phyloP scores from a whole-genome alignment of 1,284 basidiomycete species.

The Ganoderma lucidum region DNA sequence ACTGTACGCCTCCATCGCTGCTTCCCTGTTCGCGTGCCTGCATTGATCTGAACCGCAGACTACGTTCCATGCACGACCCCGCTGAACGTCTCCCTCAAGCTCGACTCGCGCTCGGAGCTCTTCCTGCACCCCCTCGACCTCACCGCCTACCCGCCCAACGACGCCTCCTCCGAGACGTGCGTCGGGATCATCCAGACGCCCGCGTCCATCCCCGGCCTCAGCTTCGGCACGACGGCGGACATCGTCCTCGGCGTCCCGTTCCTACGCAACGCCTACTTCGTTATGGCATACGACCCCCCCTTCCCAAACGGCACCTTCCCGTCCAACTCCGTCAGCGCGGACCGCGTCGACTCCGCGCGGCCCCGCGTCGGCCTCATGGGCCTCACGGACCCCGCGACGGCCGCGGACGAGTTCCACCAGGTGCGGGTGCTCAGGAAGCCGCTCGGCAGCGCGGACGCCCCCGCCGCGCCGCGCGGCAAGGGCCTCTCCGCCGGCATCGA shows the following conservation, averaged over 20 bases:
- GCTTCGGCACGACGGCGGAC: constrained; percentile 51
- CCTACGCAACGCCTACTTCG: constrained; percentile 75
- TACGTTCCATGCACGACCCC: constrained; percentile 75
- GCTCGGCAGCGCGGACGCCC: constrained; percentile 38
- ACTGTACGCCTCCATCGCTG: constrained; percentile 55
- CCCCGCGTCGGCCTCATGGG: constrained; percentile 65
- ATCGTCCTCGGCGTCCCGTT: constrained; percentile 81
- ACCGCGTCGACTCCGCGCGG: constrained; percentile 36
- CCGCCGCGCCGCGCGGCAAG: constrained; percentile 36
- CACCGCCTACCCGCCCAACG: constrained; percentile 51
- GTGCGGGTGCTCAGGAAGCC: constrained; percentile 71
- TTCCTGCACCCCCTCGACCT: constrained; percentile 78
- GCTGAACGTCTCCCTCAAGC: constrained; percentile 71
- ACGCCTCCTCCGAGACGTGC: constrained; percentile 53
- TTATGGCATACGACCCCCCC: constrained; percentile 69
- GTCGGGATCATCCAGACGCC: constrained; percentile 69
- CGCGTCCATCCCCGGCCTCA: constrained; percentile 33
- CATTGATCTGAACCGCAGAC: constrained; percentile 49
- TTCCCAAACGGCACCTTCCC: constrained; percentile 54
- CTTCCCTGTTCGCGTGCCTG: constrained; percentile 8
- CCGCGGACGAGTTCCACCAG: constrained; percentile 68
- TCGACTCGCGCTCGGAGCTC: constrained; percentile 62
- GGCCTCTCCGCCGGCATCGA: constrained; percentile 64
- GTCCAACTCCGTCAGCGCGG: constrained; percentile 27
- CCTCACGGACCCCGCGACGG: constrained; percentile 64